Conservation (phyloP, 2,329 filamentous ascomycete species). For the Echinosphaeria canescens region DNA sequence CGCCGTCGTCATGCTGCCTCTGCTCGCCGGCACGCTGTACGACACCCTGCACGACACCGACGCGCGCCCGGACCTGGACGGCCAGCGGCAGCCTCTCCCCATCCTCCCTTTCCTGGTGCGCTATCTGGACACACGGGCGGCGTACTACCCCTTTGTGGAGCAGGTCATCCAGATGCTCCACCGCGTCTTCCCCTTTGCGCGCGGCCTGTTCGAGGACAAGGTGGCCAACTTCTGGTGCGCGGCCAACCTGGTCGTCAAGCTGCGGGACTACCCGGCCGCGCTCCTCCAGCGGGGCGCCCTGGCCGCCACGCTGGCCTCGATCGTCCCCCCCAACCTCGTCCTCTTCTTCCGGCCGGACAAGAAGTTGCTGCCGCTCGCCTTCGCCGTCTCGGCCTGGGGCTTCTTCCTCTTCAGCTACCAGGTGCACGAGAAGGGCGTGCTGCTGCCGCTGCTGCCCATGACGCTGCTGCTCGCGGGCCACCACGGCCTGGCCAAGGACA, state of each 20-base stretch:
- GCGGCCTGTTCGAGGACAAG: conserved; percentile 97
- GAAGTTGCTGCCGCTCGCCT: conserved; percentile 54
- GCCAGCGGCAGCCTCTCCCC: conserved; percentile 38
- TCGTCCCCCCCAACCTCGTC: conserved; percentile 58
- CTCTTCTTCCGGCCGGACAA: conserved; percentile 62
- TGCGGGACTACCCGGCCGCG: conserved; percentile 48
- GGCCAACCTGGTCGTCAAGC: conserved; percentile 73
- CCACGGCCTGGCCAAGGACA: conserved; percentile 54
- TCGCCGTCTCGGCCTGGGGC: conserved; percentile 77
- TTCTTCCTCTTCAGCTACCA: conserved; percentile 98
- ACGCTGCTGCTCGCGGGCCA: conserved; percentile 65
- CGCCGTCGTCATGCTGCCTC: conserved; percentile 49
- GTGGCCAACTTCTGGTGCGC: conserved; percentile 98
- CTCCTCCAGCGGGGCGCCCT: conserved; percentile 61
- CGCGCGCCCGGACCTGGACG: conserved; percentile 29
- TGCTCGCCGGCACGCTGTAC: conserved; percentile 51
- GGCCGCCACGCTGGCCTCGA: conserved; percentile 50
- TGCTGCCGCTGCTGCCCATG: conserved; percentile 85
- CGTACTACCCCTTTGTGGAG: conserved; percentile 54
- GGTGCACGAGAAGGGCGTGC: conserved; percentile 93
- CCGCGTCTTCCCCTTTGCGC: conserved; percentile 85
- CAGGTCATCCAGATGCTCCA: conserved; percentile 71
- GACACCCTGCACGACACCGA: conserved; percentile 43
- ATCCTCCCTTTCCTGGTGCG: conserved; percentile 34
- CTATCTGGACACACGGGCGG: conserved; percentile 38